phyloP scores from a whole-genome alignment of 2,329 filamentous ascomycete species.

The Aspergillus sp. region DNA sequence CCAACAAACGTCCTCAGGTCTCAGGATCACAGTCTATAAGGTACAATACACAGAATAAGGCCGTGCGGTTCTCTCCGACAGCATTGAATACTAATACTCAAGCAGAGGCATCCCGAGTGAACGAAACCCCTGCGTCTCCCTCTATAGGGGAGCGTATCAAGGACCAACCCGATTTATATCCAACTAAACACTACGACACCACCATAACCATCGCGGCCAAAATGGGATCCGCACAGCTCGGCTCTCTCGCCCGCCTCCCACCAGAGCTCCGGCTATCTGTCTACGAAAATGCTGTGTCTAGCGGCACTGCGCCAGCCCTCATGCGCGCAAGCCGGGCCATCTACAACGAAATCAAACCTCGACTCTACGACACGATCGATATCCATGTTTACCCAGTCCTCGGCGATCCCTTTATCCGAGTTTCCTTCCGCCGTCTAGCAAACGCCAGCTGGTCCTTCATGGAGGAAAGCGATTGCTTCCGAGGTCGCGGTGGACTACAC shows the following conservation, averaged over 20 bases:
- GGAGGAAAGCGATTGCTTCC: neutral
- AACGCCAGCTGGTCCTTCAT: neutral
- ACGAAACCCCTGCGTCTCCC: no score
- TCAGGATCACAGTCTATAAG: no score
- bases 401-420: neutral
- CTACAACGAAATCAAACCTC: conserved; percentile 4
- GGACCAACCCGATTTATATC: no score
- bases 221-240: neutral
- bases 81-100: no score
- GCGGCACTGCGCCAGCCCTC: neutral
- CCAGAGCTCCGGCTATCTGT: conserved; percentile 6
- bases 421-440: neutral
- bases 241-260: neutral
- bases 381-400: neutral
- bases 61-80: no score
- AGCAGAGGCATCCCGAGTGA: no score
- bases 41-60: no score
- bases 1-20: no score
- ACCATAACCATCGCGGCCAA: no score
- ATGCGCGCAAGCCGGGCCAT: conserved; percentile 8
- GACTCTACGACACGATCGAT: conserved; percentile 9
- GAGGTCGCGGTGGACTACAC: neutral
- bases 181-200: no score
- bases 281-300: conserved; percentile 3
- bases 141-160: no score